Evolutionary conservation across 805 yeast species (phyloP), one percentile per base, ranked within the genome.

Genomic region (Torulaspora delbrueckii): DNA sequence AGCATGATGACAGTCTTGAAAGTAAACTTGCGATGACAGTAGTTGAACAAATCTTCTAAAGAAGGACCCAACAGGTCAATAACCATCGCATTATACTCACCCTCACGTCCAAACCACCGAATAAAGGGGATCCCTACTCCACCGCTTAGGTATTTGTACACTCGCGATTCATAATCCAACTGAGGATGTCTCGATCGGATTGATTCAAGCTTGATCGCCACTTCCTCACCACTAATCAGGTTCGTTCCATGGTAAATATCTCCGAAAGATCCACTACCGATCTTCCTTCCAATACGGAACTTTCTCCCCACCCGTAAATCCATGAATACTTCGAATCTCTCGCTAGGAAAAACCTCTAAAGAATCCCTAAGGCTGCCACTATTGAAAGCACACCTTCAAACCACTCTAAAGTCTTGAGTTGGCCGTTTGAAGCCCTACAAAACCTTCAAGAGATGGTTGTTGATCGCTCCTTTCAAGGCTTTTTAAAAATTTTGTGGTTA

Each of bases 101-200:
- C 87, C 66, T 91, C 98, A 1, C 95, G 85, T 31, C 98, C 99
- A 66, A 81, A 90, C 95, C 96, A 91, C 66, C 98, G 81, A 27
- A 91, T 89, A 69, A 89, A 90, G 3, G 99, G 98, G 47, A 91
- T 89, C 26, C 99, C 98, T 30, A 91, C 91, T 26, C 98, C 98
- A 30, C 98, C 99, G 53, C 95, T 83, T 44, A 91, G 72, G 2
- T 96, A 90, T 63, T 86, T 88, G 72, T 91, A 91, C 27, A 93
- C 98, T 56, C 95, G 82, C 12, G 97, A 96, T 68, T 91, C 99
- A 65, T 91, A 93, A 62, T 91, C 97, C 55, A 91, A 76, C 70
- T 91, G 99, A 1, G 99, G 98, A 65, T 93, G 98, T 62, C 88
- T 86, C 2, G 98, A 96, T 47, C 84, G 76, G 43, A 86, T 80